Evolutionary conservation across 2,329 filamentous ascomycete genomes (phyloP).

Genomic region (Xylogone sp.): DNA sequence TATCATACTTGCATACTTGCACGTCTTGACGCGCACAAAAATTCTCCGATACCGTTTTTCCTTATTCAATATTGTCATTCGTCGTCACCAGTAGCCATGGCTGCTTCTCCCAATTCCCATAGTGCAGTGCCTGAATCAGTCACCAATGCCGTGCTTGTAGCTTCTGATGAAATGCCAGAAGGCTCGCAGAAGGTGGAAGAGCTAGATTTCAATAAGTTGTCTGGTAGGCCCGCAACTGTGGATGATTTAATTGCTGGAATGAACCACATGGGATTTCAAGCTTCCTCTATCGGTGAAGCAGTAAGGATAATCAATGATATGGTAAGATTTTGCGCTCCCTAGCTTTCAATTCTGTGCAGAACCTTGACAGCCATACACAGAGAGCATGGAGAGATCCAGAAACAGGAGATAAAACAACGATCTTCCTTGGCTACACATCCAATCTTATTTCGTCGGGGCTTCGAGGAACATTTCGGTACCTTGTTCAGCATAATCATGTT

Average conservation of each 20-base stretch:
- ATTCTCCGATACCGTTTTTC: not conserved
- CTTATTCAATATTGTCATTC: not conserved
- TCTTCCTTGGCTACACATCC: conserved; percentile 96
- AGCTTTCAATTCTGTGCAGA: conserved; percentile 5
- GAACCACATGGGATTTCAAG: conserved; percentile 82
- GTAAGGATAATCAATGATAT: conserved; percentile 93
- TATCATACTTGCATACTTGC: not conserved
- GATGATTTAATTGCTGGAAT: conserved; percentile 81
- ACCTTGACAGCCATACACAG: conserved; percentile 37
- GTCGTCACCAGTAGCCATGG: not conserved
- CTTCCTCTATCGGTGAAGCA: conserved; percentile 77
- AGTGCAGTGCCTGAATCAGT: conserved; percentile 53
- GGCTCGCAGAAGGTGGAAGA: conserved; percentile 80
- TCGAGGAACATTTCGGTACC: conserved; percentile 84
- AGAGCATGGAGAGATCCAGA: conserved; percentile 78
- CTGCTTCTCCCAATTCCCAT: conserved; percentile 27
- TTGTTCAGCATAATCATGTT: conserved; percentile 89
- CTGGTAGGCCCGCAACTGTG: conserved; percentile 71
- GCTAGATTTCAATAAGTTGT: conserved; percentile 85
- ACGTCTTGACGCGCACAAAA: no score
- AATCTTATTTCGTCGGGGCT: conserved; percentile 97
- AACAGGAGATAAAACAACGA: conserved; percentile 76
- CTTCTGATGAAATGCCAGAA: conserved; percentile 76
- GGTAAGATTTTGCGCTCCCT: conserved; percentile 47
- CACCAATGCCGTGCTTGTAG: conserved; percentile 78